phyloP scores from a whole-genome alignment of 352 stramenopile genomes.

The Phytophthora fragariae region DNA sequence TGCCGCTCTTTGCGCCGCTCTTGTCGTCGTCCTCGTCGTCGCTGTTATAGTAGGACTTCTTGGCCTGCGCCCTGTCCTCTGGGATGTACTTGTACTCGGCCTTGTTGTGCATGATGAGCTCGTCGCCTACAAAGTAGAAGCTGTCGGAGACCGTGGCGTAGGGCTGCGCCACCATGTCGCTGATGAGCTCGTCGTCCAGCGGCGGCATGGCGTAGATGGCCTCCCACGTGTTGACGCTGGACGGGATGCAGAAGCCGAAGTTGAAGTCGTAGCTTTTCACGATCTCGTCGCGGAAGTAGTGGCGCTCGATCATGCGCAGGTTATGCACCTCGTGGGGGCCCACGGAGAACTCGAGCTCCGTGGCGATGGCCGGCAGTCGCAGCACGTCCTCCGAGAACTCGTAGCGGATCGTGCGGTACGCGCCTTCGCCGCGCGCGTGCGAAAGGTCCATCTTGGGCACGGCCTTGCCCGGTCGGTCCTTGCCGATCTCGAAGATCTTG shows the following conservation, averaged over 20 bases:
- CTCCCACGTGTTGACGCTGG: slow-evolving; percentile 96
- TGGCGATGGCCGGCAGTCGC: slow-evolving; percentile 89
- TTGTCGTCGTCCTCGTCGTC: slow-evolving; percentile 84
- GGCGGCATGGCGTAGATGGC: slow-evolving; percentile 94
- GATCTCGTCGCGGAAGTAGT: slow-evolving; percentile 96
- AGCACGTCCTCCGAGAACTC: slow-evolving; percentile 95
- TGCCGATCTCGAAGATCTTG: slow-evolving; percentile 94
- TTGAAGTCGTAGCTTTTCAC: slow-evolving; percentile 97
- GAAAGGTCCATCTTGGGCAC: slow-evolving; percentile 86
- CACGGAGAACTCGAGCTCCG: slow-evolving; percentile 94
- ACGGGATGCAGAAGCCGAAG: slow-evolving; percentile 97
- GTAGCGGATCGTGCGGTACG: slow-evolving; percentile 95
- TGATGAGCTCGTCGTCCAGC: slow-evolving; percentile 94
- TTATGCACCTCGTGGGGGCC: slow-evolving; percentile 90
- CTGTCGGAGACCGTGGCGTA: slow-evolving; percentile 95
- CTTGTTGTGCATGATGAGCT: slow-evolving; percentile 98
- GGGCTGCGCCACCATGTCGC: slow-evolving; percentile 94
- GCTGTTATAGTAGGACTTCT: slow-evolving; percentile 91
- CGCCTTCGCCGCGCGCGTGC: slow-evolving; percentile 89
- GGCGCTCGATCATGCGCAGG: slow-evolving; percentile 97
- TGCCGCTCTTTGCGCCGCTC: slow-evolving; percentile 53
- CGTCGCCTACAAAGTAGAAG: slow-evolving; percentile 97
- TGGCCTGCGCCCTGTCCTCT: slow-evolving; percentile 91
- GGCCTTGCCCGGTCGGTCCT: slow-evolving; percentile 69
- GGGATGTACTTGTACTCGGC: slow-evolving; percentile 94